A percentile compares a stretch with the other conserved stretches of the same genome.
phyloP scores from a whole-genome alignment of 225 moss, liverwort and hornwort species.

The Sphagnum contortum region DNA sequence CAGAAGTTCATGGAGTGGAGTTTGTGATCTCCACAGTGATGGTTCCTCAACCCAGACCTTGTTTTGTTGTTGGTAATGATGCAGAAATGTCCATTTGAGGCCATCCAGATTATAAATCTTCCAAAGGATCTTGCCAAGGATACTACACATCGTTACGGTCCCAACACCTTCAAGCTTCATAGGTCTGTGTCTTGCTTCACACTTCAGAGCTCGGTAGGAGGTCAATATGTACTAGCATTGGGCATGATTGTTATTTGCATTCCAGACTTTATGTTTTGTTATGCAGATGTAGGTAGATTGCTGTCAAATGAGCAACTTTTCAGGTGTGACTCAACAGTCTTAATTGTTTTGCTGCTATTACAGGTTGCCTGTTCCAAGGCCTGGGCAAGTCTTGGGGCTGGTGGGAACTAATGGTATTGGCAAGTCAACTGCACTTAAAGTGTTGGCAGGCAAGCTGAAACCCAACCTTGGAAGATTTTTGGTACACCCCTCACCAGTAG shows the following conservation, averaged over 20 bases:
- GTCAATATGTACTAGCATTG: no score
- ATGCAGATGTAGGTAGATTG: no score
- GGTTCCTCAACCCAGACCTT: no score
- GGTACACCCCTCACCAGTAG: conserved; percentile 13
- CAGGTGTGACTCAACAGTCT: no score
- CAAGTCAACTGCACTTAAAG: conserved; percentile 95
- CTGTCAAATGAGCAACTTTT: no score
- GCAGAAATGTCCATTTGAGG: conserved; percentile 99
- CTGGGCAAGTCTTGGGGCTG: conserved; percentile 90
- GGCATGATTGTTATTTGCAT: no score
- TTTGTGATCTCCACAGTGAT: no score
- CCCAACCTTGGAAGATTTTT: conserved; percentile 93
- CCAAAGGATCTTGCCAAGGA: conserved; percentile 96
- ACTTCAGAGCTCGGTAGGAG: no score
- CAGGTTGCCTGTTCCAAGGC: conserved; percentile 96
- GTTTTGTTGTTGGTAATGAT: not conserved
- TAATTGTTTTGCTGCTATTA: not conserved
- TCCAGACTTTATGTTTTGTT: no score
- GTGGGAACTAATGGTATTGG: conserved; percentile 98
- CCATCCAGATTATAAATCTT: conserved; percentile 91
- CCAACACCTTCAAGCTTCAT: conserved; percentile 95
- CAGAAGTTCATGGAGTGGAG: no score
- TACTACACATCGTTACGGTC: conserved; percentile 95
- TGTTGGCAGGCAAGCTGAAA: conserved; percentile 95
- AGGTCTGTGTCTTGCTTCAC: conserved; percentile 30